A percentile compares a stretch with the other conserved stretches of the same genome.
Conservation (phyloP, 2,329 filamentous ascomycete species). For the Fusarium setosum region DNA sequence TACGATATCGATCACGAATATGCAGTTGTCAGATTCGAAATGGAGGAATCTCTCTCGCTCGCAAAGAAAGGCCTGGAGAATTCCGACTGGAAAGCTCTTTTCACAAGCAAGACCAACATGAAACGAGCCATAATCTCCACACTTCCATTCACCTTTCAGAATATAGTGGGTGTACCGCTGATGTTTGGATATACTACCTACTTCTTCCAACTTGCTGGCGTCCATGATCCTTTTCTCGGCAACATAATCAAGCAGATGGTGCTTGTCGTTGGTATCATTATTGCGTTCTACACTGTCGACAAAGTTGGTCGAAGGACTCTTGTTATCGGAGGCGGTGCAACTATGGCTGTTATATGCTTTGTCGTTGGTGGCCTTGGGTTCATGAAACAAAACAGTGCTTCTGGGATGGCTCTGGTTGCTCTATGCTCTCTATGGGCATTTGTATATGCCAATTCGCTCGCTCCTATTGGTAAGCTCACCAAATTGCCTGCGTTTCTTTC, state of each 20-base stretch:
- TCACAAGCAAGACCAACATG: slow-evolving; percentile 24
- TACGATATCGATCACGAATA: slow-evolving; percentile 37
- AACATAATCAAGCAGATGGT: slow-evolving; percentile 27
- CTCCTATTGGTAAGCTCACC: background rate
- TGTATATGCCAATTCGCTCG: background rate
- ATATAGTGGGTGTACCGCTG: slow-evolving; percentile 35
- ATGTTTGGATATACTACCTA: slow-evolving; percentile 39
- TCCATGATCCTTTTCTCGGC: slow-evolving; percentile 36
- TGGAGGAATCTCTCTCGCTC: slow-evolving; percentile 10
- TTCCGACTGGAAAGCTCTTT: slow-evolving; percentile 17
- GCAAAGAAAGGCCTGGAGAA: background rate
- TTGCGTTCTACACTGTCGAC: slow-evolving; percentile 18
- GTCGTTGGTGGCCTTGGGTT: background rate
- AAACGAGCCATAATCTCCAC: slow-evolving; percentile 34
- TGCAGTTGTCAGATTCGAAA: slow-evolving; percentile 30
- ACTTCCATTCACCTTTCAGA: slow-evolving; percentile 36
- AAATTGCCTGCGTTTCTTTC: rapidly evolving
- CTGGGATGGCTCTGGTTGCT: background rate
- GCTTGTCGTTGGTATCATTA: slow-evolving; percentile 11
- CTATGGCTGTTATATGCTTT: background rate
- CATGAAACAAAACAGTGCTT: background rate
- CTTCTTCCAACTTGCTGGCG: slow-evolving; percentile 37
- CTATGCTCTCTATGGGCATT: background rate
- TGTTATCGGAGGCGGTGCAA: background rate
- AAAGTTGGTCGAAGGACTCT: slow-evolving; percentile 14